Evolutionary conservation across 495 filamentous ascomycete genomes (phyloP), one percentile per base, ranked within the genome.

Genomic region (Pseudevernia furfuracea): DNA sequence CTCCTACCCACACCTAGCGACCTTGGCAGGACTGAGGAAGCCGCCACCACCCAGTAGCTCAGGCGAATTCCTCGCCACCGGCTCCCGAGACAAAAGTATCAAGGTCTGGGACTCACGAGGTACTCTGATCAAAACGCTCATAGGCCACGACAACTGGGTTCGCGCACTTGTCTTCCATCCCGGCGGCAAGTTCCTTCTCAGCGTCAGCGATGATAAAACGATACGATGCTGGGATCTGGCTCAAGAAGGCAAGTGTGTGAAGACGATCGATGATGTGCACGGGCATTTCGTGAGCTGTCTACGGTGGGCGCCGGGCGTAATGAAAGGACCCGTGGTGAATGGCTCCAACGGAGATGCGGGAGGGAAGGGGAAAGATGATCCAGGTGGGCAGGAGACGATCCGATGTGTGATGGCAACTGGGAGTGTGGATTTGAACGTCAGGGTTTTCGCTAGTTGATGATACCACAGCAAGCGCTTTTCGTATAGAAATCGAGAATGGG

Each of bases 121-220:
- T 14, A 90, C 88, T 17, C 80, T 90, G 58, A 86, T 98, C 69
- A 97, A 92, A 74, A 95, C 89, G 2, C 79, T 97, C 11, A 74
- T 87, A 3, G 94, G 94, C 4, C 94, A 98, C 70, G 94, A 98
- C 73, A 98, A 97, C 72, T 98, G 94, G 94, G 88, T 98, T 1
- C 85, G 91, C 14, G 89, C 80, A 3, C 71, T 97, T 17, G 85
- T 91, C 23, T 98, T 96, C 74, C 94, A 98, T 68, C 94, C 94
- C 0, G 92, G 91, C 4, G 94, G 94, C 1, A 96, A 96, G 74
- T 98, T 94, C 68, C 81, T 98, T 3, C 75, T 98, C 23, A 90
- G 86, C 39, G 89, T 88, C 6, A 79, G 87, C 32, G 94, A 98
- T 70, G 94, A 98, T 73, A 96, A 96, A 74, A 92, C 91, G 17